Evolutionary conservation across 495 filamentous ascomycete species (phyloP).

Genomic region (Trichoderma erinaceum): DNA sequence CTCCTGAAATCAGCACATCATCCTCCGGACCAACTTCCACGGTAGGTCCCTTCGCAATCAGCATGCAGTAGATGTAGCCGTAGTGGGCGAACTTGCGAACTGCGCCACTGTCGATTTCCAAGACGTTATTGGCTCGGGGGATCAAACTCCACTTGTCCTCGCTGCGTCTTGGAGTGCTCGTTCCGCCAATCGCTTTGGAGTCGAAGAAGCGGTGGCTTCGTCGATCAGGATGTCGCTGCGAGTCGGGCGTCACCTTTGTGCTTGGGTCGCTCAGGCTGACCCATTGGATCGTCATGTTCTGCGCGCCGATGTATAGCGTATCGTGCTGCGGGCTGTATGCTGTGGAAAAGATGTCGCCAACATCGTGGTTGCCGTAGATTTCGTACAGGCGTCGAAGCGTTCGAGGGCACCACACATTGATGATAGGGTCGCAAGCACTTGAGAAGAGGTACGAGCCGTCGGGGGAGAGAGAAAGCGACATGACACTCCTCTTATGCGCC

Average conservation of each 20-base stretch:
- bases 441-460: slow-evolving; percentile 79
- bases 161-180: slow-evolving; percentile 60
- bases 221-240: slow-evolving; percentile 65
- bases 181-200: slow-evolving; percentile 76
- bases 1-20: slow-evolving; percentile 81
- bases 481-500: slow-evolving; percentile 84
- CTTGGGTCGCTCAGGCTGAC: slow-evolving; percentile 41
- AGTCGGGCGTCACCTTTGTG: slow-evolving; percentile 51
- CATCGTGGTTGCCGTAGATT: slow-evolving; percentile 89
- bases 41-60: slow-evolving; percentile 59
- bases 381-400: slow-evolving; percentile 59
- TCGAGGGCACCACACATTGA: slow-evolving; percentile 63
- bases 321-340: slow-evolving; percentile 71
- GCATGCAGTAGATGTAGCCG: slow-evolving; percentile 94
- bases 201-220: slow-evolving; percentile 95
- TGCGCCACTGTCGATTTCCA: slow-evolving; percentile 78
- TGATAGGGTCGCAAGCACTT: slow-evolving; percentile 85
- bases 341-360: slow-evolving; percentile 92
- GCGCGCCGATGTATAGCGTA: slow-evolving; percentile 85
- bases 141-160: slow-evolving; percentile 43
- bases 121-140: slow-evolving; percentile 49
- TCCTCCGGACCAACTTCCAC: slow-evolving; percentile 58
- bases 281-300: slow-evolving; percentile 89
- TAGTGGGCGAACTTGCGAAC: slow-evolving; percentile 87
- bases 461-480: slow-evolving; percentile 71